Evolutionary conservation across 2,329 filamentous ascomycete species (phyloP).

Genomic region (Lasiodiplodia sp.): DNA sequence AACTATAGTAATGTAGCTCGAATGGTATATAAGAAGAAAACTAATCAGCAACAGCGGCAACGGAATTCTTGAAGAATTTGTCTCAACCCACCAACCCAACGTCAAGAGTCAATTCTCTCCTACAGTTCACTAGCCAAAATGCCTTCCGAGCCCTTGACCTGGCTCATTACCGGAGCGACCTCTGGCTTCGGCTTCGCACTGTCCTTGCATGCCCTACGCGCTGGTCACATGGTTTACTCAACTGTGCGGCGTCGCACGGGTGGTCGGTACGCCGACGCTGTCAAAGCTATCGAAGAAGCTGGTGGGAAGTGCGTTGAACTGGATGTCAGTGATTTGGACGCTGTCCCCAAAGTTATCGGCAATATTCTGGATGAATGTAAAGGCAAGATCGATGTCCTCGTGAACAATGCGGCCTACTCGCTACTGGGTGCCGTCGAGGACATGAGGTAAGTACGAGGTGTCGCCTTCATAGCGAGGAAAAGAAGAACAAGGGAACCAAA

Average conservation of each 20-base stretch:
- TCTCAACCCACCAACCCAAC: background rate
- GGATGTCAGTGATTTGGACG: conserved; percentile 29
- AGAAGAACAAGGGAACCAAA: background rate
- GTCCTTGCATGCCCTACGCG: conserved; percentile 30
- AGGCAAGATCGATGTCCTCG: conserved; percentile 36
- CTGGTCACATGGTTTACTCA: conserved; percentile 37
- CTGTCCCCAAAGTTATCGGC: background rate
- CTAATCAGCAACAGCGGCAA: background rate
- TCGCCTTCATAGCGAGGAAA: background rate
- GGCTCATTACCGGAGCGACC: conserved; percentile 39
- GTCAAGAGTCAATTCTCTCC: background rate
- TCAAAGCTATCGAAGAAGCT: conserved; percentile 6
- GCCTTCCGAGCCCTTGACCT: conserved; percentile 21
- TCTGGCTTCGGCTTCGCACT: conserved; percentile 38
- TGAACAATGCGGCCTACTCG: conserved; percentile 41
- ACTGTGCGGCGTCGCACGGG: conserved; percentile 34
- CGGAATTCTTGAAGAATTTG: background rate
- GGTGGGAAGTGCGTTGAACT: conserved; percentile 31
- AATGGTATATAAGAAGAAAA: background rate
- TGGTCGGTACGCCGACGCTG: background rate
- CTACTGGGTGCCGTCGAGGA: conserved; percentile 35
- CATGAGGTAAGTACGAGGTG: background rate
- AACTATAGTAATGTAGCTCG: background rate
- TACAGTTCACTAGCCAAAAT: background rate
- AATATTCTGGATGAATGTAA: conserved; percentile 11